Conservation (phyloP, 2,329 filamentous ascomycete species). For the Cordyceps farinosa region DNA sequence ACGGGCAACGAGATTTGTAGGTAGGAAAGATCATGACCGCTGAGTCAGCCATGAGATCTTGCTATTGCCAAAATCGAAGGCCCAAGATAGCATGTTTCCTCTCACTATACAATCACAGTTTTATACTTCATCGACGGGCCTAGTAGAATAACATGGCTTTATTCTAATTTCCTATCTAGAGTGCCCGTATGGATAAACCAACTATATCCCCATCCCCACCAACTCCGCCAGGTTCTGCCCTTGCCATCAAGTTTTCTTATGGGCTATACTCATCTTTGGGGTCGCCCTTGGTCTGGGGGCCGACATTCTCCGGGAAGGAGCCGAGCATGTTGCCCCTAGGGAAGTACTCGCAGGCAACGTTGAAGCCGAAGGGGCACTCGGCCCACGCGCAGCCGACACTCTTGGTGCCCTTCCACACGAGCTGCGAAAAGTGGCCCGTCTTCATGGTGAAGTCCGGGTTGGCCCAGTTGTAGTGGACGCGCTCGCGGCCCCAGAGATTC, state of each 20-base stretch:
- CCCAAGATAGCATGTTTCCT: neutral
- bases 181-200: neutral
- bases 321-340: conserved; percentile 12
- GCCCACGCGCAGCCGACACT: conserved; percentile 51
- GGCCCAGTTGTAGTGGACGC: conserved; percentile 53
- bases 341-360: conserved; percentile 14
- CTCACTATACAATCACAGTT: neutral
- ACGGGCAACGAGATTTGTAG: neutral
- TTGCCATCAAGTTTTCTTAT: neutral
- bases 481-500: conserved; percentile 36
- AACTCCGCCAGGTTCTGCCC: no score
- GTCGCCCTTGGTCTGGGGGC: conserved; percentile 6
- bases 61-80: neutral
- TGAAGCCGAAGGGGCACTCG: conserved; percentile 18
- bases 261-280: neutral
- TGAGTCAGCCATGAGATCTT: neutral
- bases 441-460: conserved; percentile 52
- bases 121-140: neutral
- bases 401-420: conserved; percentile 65
- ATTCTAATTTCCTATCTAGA: no score
- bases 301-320: conserved; percentile 14
- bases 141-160: no score
- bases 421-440: conserved; percentile 70
- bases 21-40: neutral
- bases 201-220: neutral